Base-by-base conservation (phyloP, 179 eudicot species). In the Patellifolia procumbens region DNA sequence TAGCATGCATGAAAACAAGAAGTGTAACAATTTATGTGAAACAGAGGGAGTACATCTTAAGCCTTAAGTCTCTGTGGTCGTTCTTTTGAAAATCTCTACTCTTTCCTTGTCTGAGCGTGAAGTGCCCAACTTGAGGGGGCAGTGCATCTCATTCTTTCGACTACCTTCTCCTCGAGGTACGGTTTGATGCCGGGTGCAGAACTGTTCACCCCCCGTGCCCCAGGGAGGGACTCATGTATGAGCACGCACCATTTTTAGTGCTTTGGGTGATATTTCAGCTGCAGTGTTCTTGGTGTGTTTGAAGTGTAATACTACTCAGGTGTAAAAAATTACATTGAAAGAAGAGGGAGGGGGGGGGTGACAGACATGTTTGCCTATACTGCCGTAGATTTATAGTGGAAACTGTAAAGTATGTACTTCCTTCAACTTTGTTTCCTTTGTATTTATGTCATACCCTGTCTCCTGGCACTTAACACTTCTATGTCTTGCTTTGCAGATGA, bases 401-500 rank as follows among this genome's bases (percentile, higher is more conserved):
- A n/a, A n/a, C n/a, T 56, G 67, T 53, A 20, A 51, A 35, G 63
- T 58, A 19, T 51, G 22, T 0, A 12, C 32, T 64, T 29, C 31
- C 59, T 31, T 71, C 45, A 28, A 12, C 37, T 13, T 7, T 13
- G 16, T n/a, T 31, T 24, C 7, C 48, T 20, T 46, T 48, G 22
- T 28, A 42, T 39, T 45, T 58, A 26, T 73, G 20, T 5, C 49
- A 16, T 60, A 29, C 19, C 45, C 24, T 53, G 49, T 53, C 63
- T 43, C 20, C 35, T 66, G 48, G 58, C 48, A 74, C 22, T 69
- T 35, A 31, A 24, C 34, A 43, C 43, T 16, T 68, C 12, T 79
- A 43, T 65, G 46, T 34, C 68, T 72, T 72, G 37, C 31, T 72
- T 65, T 52, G 69, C 69, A 91, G 98, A 85, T 74, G 95, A 89